phyloP scores from a whole-genome alignment of 768 basidiomycete genomes.

The Lentinula detonsa region DNA sequence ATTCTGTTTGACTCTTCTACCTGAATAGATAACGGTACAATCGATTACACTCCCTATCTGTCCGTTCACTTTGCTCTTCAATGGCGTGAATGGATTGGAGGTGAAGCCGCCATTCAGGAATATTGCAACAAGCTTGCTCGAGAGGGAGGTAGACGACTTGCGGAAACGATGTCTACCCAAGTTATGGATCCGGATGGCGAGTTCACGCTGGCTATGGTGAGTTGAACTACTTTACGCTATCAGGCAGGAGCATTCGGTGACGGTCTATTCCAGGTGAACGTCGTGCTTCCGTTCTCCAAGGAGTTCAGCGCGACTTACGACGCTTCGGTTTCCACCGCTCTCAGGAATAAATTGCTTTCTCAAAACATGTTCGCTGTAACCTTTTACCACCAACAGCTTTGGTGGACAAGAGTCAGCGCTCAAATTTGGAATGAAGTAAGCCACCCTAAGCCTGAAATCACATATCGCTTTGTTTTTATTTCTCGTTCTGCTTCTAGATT shows the following conservation, averaged over 20 bases:
- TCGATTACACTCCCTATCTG: constrained; percentile 47
- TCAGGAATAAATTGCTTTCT: constrained; percentile 22
- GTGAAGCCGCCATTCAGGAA: constrained; percentile 61
- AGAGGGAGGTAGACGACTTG: constrained; percentile 54
- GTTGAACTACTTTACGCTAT: not conserved
- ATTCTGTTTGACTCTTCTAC: not conserved
- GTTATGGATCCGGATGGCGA: constrained; percentile 56
- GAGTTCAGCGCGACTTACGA: constrained; percentile 10
- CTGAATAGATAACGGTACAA: constrained; percentile 54
- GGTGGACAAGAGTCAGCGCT: constrained; percentile 34
- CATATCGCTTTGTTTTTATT: not conserved
- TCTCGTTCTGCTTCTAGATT: not conserved
- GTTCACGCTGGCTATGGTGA: constrained; percentile 67
- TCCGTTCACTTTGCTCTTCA: constrained; percentile 56
- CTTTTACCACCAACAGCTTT: constrained; percentile 28
- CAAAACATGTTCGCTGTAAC: constrained; percentile 24
- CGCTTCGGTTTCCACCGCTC: constrained; percentile 10
- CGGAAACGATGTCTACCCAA: constrained; percentile 51
- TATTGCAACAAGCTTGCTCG: constrained; percentile 70
- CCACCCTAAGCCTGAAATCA: not conserved
- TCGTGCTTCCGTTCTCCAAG: constrained; percentile 24
- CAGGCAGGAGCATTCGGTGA: no score
- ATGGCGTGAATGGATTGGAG: constrained; percentile 70
- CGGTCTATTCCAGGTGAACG: constrained; percentile 21
- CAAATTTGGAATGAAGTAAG: constrained; percentile 34